Base-by-base conservation (phyloP, 495 filamentous ascomycete genomes). In the Hypoxylon crocopeplum region DNA sequence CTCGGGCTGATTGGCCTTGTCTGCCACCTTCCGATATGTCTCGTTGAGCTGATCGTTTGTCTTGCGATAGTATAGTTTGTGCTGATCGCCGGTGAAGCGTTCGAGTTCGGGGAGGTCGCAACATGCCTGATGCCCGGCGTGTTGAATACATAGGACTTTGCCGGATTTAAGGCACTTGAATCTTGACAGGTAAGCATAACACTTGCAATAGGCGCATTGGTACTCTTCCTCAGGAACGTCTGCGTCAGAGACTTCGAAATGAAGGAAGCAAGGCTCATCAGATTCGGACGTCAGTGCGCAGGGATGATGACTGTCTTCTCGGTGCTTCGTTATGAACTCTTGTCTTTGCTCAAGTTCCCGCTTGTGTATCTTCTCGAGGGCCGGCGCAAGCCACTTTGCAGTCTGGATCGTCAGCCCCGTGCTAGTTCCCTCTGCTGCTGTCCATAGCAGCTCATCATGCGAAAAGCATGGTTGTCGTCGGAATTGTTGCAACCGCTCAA, bases 391-490 rank as follows among this genome's bases (percentile, higher is more conserved):
- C 84, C 94, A 98, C 72, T 93, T 96, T 1, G 94, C 92, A 13
- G 93, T 97, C 59, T 92, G 88, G 48, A 98, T 98, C 0, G 89
- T 89, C 29, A 88, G 80, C 58, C 94, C 90, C 30, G 81, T 81
- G 17, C 89, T 88, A 55, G 77, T 72, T 3, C 81, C 81, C 44
- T 84, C 82, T 1, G 79, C 79, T 7, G 92, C 94, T 1, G 94
- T 95, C 69, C 95, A 86, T 5, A 98, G 78, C n/a, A 98, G 74
- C 71, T 98, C 94, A 70, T 98, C 94, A 53, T 98, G 94, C 2
- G 94, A 97, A 71, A 98, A 98, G 70, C 93, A 97, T 0, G 94
- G 92, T 60, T 96, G 91, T 32, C 92, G 84, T 53, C 94, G 86
- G 73, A 97, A 98, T 16, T 84, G 84, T 64, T 94, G 90, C 21